Evolutionary conservation across 495 filamentous ascomycete genomes (phyloP).

Genomic region (Talaromyces wortmannii): DNA sequence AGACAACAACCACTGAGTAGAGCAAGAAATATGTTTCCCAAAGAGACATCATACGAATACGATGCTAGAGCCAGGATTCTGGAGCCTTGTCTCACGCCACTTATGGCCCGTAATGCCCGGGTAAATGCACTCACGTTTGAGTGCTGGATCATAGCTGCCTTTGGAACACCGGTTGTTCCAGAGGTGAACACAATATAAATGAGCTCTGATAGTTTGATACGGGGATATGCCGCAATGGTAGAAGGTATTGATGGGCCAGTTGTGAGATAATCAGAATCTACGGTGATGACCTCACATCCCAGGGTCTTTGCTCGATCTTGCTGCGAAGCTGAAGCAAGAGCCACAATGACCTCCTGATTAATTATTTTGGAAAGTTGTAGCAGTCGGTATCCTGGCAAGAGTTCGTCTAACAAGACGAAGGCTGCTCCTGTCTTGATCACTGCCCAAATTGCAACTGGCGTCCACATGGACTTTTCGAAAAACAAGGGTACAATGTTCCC

Average conservation of each 20-base stretch:
- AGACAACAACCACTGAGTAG: conserved; percentile 5
- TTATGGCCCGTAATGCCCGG: too few species aligned
- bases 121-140: too few species aligned
- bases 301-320: conserved; percentile 13
- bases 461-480: conserved; percentile 43
- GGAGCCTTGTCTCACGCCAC: neutral
- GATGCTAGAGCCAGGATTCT: conserved; percentile 9
- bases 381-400: conserved; percentile 5
- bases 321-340: conserved; percentile 1
- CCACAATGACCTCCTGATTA: neutral
- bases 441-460: conserved; percentile 40
- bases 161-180: conserved; percentile 32
- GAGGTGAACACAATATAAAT: conserved; percentile 27
- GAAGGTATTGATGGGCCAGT: conserved; percentile 6
- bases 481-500: conserved; percentile 30
- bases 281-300: neutral
- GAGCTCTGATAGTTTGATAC: conserved; percentile 5
- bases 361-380: conserved; percentile 12
- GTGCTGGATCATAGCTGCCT: conserved; percentile 37
- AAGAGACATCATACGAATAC: conserved; percentile 9
- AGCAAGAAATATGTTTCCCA: neutral
- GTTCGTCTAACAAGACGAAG: conserved; percentile 3
- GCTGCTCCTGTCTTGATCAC: conserved; percentile 43
- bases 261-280: neutral
- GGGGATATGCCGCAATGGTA: conserved; percentile 2